Evolutionary conservation across 179 eudicot genomes (phyloP).

Genomic region (Vitellaria paradoxa): DNA sequence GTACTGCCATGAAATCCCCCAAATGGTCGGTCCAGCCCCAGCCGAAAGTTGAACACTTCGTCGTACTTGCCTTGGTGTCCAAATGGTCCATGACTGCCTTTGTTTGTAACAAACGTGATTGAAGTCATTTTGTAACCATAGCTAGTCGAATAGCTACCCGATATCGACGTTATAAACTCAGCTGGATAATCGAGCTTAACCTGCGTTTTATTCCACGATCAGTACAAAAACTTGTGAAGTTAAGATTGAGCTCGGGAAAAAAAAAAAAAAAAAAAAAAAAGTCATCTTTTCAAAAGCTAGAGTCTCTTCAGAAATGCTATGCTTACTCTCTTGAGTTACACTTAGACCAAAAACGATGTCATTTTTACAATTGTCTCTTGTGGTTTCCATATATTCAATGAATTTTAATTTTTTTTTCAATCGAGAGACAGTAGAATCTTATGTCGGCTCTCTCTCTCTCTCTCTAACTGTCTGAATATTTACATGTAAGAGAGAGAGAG

Average conservation of each 20-base stretch:
- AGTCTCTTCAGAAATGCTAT: too few relatives aligned
- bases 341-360: too few relatives aligned
- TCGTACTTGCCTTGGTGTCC: not conserved
- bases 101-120: not conserved
- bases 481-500: too few relatives aligned
- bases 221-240: not conserved
- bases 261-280: too few relatives aligned
- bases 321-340: too few relatives aligned
- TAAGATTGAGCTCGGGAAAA: not conserved
- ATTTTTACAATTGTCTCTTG: too few relatives aligned
- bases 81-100: not conserved
- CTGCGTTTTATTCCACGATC: not conserved
- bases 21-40: not conserved
- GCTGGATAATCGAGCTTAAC: not conserved
- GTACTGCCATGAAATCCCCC: conserved; percentile 6
- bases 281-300: too few relatives aligned
- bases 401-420: too few relatives aligned
- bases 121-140: not conserved
- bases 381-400: too few relatives aligned
- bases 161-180: not conserved
- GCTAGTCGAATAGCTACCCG: not conserved
- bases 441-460: too few relatives aligned
- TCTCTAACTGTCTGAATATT: too few relatives aligned
- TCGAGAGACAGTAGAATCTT: too few relatives aligned
- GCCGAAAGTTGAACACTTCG: not conserved